Evolutionary conservation across 768 basidiomycete genomes (phyloP).

Genomic region (Suillus decipiens): DNA sequence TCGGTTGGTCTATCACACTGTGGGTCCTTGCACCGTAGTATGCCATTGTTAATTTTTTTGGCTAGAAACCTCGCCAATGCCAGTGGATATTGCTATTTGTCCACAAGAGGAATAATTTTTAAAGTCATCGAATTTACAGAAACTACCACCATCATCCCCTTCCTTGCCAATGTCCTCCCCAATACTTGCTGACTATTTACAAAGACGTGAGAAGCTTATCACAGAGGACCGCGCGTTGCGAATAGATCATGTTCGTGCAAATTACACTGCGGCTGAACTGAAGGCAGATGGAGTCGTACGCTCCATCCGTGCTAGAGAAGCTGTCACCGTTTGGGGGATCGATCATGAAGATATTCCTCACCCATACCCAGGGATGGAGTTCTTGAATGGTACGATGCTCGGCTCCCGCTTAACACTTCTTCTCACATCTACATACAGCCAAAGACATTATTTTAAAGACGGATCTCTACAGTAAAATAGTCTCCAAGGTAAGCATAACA

Average conservation of each 20-base stretch:
- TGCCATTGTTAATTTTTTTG: background rate
- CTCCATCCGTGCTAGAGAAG: conserved; percentile 53
- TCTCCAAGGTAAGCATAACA: conserved; percentile 34
- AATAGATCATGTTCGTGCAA: conserved; percentile 38
- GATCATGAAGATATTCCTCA: conserved; percentile 55
- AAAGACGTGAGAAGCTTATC: conserved; percentile 32
- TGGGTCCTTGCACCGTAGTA: background rate
- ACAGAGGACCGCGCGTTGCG: conserved; percentile 50
- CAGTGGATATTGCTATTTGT: background rate
- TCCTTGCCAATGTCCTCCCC: background rate
- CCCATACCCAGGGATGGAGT: conserved; percentile 75
- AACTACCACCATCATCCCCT: too few relatives aligned
- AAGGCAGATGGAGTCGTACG: conserved; percentile 60
- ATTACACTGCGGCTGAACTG: conserved; percentile 40
- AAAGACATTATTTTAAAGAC: conserved; percentile 39
- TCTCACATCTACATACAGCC: conserved; percentile 20
- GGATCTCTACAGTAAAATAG: conserved; percentile 37
- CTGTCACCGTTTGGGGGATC: conserved; percentile 54
- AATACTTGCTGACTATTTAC: conserved; percentile 14
- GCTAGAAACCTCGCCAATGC: background rate
- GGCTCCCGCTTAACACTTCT: background rate
- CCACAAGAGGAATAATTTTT: background rate
- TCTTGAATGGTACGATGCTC: conserved; percentile 55
- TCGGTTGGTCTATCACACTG: background rate
- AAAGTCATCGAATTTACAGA: background rate